phyloP scores from a whole-genome alignment of 73 alveolate species.

The Breviolum minutum region DNA sequence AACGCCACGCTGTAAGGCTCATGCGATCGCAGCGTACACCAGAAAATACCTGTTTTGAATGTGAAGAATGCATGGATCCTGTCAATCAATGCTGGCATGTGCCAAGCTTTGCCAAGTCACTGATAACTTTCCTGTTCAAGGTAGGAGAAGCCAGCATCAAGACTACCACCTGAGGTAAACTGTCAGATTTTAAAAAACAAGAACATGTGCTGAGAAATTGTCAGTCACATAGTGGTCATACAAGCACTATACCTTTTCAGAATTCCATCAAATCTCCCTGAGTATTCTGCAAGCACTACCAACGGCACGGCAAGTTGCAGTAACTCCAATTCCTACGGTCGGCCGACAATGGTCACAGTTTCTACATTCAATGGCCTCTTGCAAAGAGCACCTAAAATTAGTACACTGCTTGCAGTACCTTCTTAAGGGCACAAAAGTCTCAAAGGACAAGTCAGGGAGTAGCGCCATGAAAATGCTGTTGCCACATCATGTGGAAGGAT shows the following conservation, averaged over 20 bases:
- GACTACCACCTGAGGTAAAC: conserved; percentile 7
- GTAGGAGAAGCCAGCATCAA: conserved; percentile 73
- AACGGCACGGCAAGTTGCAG: conserved; percentile 65
- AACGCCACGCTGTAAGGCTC: neutral
- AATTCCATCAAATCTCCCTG: neutral
- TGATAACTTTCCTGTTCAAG: conserved; percentile 34
- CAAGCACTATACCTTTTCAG: neutral
- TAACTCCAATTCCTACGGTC: conserved; percentile 59
- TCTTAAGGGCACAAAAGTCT: too few species aligned
- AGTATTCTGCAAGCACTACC: conserved; percentile 12
- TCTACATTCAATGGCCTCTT: too few species aligned
- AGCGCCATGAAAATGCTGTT: too few species aligned
- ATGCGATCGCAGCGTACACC: conserved; percentile 78
- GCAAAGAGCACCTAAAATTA: neutral
- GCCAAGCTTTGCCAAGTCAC: conserved; percentile 13
- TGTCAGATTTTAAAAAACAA: neutral
- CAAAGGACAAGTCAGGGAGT: too few species aligned
- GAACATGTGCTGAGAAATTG: neutral
- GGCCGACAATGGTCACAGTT: too few species aligned
- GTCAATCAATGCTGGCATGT: neutral
- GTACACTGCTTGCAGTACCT: neutral
- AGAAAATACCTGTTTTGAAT: conserved; percentile 7
- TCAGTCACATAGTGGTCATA: neutral
- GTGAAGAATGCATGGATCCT: neutral
- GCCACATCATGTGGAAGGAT: too few species aligned